These are phyloP conservation scores for Digitaria exilis DNA, from an alignment of 202 grass and related monocot species.

Conservation along the genomic window DNA sequence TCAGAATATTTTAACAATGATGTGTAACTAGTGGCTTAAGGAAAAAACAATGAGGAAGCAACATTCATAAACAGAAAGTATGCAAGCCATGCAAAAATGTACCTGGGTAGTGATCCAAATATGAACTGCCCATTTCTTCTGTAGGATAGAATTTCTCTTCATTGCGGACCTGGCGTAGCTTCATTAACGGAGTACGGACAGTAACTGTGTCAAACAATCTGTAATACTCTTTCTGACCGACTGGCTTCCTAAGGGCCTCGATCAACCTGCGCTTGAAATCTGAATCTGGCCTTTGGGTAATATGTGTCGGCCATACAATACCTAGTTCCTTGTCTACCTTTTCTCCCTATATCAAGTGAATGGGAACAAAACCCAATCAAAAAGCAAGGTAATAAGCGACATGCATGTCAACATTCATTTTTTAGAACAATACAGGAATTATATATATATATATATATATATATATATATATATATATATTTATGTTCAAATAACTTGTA, in stretches of 20 bases:
- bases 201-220: constrained; percentile 32
- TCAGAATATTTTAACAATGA: constrained; percentile 9
- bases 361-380: background rate
- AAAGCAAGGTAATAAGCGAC: background rate
- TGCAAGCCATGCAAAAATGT: background rate
- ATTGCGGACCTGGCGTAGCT: constrained; percentile 48
- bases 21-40: background rate
- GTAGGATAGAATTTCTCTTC: constrained; percentile 40
- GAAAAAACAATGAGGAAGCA: background rate
- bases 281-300: constrained; percentile 54
- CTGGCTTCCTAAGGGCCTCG: constrained; percentile 50
- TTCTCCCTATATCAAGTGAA: background rate
- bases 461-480: no score
- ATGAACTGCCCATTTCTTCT: constrained; percentile 55
- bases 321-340: constrained; percentile 27
- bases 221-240: constrained; percentile 50
- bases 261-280: constrained; percentile 67
- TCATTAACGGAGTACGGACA: constrained; percentile 38
- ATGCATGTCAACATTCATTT: background rate
- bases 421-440: no score
- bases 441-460: no score
- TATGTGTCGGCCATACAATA: constrained; percentile 58
- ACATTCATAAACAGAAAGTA: constrained; percentile 15
- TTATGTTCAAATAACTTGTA: no score
- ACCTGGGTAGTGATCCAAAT: constrained; percentile 77